Base-by-base conservation (phyloP, 495 filamentous ascomycete species). In the Clavariopsis aquatica region DNA sequence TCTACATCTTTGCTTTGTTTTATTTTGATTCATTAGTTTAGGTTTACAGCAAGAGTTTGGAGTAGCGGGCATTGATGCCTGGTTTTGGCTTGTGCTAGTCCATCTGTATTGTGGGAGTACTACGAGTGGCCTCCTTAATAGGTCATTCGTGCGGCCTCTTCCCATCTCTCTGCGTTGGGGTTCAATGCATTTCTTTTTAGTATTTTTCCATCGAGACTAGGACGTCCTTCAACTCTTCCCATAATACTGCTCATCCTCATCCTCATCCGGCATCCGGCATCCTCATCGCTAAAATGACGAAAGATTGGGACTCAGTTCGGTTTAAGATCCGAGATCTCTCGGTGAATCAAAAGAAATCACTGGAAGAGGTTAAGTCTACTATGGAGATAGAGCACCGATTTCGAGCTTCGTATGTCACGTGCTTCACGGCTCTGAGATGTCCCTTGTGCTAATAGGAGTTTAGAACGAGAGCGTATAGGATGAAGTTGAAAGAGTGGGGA, bases 401-500 rank as follows among this genome's bases (percentile, higher is more conserved):
- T 28, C 24, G 43, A 52, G 67, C 67, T 23, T 70, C 67, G 67
- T 70, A 31, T 63, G 67, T 66, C 15, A 26, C 43, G 24, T 54
- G 29, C 1, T 19, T 31, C 20, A 17, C 19, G 22, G 12, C 26
- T 20, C 7, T n/a, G 52, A 36, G 5, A n/a, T 20, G 27, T 7
- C 20, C 7, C 20, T 10, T n/a, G 26, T 29, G 23, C 26, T 47
- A 34, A 17, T 23, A 43, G 51, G 31, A 58, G 23, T 9, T 19
- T 20, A 70, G 67, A 20, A 70, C 62, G 4, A 58, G 67, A 51
- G 62, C 67, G 19, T 70, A 70, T 66, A 63, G 67, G 29, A 57
- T 66, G 58, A 70, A 66, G 24, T 20, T 70, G 17, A 65, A 65
- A 27, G 67, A 70, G 49, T 70, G 67, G 67, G 67, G 67, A 7